These are phyloP conservation scores for Irpex rosettiformis DNA, from an alignment of 1,284 basidiomycete species.

Conservation along the genomic window DNA sequence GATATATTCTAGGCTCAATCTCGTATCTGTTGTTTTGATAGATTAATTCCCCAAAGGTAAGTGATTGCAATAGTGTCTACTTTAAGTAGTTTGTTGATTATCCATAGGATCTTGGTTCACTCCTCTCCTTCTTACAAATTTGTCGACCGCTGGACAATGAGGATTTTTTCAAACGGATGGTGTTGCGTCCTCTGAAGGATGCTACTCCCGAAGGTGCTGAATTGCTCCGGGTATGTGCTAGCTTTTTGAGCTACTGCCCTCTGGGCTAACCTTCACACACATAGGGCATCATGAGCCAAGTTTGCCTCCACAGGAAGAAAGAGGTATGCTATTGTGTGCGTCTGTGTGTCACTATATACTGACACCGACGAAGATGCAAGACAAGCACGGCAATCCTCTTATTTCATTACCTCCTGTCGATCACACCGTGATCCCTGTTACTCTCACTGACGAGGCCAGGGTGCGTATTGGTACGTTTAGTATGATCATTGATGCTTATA, in stretches of 20 bases:
- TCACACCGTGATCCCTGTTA: constrained; percentile 68
- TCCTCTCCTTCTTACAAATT: constrained; percentile 77
- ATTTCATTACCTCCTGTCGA: constrained; percentile 48
- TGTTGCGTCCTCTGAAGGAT: constrained; percentile 69
- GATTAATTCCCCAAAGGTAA: constrained; percentile 79
- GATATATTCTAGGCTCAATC: background rate
- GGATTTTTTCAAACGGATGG: constrained; percentile 74
- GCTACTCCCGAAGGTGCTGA: constrained; percentile 65
- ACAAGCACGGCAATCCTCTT: constrained; percentile 57
- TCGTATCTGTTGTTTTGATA: too few relatives aligned
- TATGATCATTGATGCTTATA: background rate
- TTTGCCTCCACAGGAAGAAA: constrained; percentile 84
- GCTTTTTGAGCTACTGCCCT: constrained; percentile 7
- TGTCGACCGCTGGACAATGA: constrained; percentile 80
- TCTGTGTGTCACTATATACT: background rate
- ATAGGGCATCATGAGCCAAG: constrained; percentile 79
- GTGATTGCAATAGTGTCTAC: constrained; percentile 7
- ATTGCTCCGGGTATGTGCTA: constrained; percentile 57
- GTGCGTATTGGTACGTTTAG: constrained; percentile 33
- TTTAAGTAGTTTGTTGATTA: background rate
- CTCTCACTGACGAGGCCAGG: constrained; percentile 63
- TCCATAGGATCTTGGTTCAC: constrained; percentile 76
- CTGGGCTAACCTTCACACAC: background rate
- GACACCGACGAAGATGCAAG: constrained; percentile 65
- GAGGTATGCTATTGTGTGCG: constrained; percentile 47